Evolutionary conservation across 2,329 filamentous ascomycete genomes (phyloP).

Genomic region (Colletotrichum plurivorum): DNA sequence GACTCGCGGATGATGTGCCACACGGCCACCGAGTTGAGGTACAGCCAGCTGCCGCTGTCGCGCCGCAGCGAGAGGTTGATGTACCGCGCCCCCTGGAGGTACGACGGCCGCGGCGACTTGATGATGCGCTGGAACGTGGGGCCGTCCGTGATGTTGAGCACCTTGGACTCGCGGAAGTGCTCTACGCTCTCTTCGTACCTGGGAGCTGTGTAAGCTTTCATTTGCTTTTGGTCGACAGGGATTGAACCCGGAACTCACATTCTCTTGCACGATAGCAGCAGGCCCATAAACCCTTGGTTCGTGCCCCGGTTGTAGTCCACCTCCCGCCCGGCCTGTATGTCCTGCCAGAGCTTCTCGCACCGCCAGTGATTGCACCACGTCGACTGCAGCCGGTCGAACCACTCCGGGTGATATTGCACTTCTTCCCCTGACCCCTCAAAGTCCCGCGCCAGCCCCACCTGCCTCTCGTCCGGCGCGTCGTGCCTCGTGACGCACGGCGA

Average conservation of each 20-base stretch:
- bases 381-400: conserved; percentile 39
- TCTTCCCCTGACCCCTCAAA: conserved; percentile 2
- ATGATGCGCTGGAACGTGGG: conserved; percentile 33
- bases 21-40: conserved; percentile 29
- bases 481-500: conserved; percentile 38
- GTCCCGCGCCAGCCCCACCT: conserved; percentile 26
- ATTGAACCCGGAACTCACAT: conserved; percentile 19
- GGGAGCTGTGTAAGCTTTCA: background rate
- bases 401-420: conserved; percentile 34
- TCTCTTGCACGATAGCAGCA: conserved; percentile 38
- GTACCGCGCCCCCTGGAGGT: background rate
- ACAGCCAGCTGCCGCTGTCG: conserved; percentile 39
- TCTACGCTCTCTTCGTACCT: conserved; percentile 35
- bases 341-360: conserved; percentile 37
- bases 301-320: background rate
- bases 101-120: background rate
- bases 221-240: background rate
- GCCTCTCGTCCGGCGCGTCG: conserved; percentile 35
- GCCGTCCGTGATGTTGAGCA: conserved; percentile 38
- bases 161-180: conserved; percentile 24
- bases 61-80: conserved; percentile 40
- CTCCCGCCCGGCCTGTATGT: conserved; percentile 14
- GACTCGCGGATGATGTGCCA: conserved; percentile 30
- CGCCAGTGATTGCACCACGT: conserved; percentile 43
- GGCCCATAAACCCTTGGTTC: conserved; percentile 25